Evolutionary conservation across 2,329 filamentous ascomycete species (phyloP).

Genomic region (Neofusicoccum cordaticola): DNA sequence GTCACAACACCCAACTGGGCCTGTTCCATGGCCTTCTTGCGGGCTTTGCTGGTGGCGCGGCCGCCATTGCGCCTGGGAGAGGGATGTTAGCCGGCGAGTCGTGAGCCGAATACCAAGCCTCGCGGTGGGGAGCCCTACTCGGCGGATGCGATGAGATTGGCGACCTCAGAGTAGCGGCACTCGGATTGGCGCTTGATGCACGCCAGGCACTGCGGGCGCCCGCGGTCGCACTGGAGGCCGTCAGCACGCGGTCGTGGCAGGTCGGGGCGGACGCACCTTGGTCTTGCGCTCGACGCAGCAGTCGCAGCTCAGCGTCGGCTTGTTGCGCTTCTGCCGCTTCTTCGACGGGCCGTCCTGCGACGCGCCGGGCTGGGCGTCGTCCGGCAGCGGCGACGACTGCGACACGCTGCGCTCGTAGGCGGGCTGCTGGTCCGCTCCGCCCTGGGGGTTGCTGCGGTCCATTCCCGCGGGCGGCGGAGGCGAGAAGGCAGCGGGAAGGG

Average conservation of each 20-base stretch:
- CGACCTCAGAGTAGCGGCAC: slow-evolving; percentile 73
- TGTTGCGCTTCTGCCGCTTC: slow-evolving; percentile 81
- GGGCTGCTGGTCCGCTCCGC: neutral
- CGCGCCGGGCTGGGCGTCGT: neutral
- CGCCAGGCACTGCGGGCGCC: slow-evolving; percentile 54
- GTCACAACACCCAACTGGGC: slow-evolving; percentile 14
- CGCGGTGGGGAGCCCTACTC: slow-evolving; percentile 54
- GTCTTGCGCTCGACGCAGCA: slow-evolving; percentile 82
- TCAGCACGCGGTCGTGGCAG: slow-evolving; percentile 2
- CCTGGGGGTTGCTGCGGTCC: neutral
- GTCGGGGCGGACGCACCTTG: slow-evolving; percentile 54
- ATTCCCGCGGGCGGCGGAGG: neutral
- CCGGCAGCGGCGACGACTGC: neutral
- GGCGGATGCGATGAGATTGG: slow-evolving; percentile 62
- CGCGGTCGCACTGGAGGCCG: slow-evolving; percentile 65
- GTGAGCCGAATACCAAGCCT: slow-evolving; percentile 5
- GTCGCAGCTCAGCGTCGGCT: slow-evolving; percentile 74
- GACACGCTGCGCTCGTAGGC: neutral
- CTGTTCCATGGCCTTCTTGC: slow-evolving; percentile 14
- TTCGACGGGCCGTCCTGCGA: neutral
- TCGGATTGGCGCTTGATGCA: slow-evolving; percentile 74
- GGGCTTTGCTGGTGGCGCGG: slow-evolving; percentile 13
- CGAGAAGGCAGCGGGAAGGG: neutral
- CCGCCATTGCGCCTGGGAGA: slow-evolving; percentile 14
- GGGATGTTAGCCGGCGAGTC: slow-evolving; percentile 18